Base-by-base conservation (phyloP, 2,329 filamentous ascomycete genomes). In the Mycosphaerella sp. region DNA sequence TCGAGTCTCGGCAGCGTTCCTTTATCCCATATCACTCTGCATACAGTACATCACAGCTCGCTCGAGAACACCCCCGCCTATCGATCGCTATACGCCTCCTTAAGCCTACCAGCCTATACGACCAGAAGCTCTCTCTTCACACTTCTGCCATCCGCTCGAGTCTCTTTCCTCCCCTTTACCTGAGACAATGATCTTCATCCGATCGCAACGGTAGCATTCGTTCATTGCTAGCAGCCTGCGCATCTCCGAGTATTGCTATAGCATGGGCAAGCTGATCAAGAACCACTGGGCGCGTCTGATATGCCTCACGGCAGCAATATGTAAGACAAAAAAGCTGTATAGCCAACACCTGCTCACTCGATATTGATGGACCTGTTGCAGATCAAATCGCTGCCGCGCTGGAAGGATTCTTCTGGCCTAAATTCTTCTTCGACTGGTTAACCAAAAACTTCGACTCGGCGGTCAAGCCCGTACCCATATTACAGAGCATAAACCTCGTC, bases 251-350 rank as follows among this genome's bases (percentile, higher is more conserved):
- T 45, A 44, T 32, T 42, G 52, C 43, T 37, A 10, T 56, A 72
- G 58, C 60, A 98, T 98, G 93, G 93, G 93, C 71, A 93, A 86
- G 73, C 84, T 98, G 68, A 97, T 98, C 76, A 98, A 98, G 80
- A 97, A 97, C 76, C 93, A 98, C 77, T 95, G 89, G 89, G 93
- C 89, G 62, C 86, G 93, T 55, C 84, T 98, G 65, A 93, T 98
- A 67, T 80, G 95, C 71, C 76, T 98, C 68, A 88, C 87, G 25
- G 89, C 93, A 34, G 85, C 88, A 61, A 71, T 76, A 51, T 90
- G 86, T 89, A 81, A 48, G 78, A 34, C 9, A 4, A 25, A 25
- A 25, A 25, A 25, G 21, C 21, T 25, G 21, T 25, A 6, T 25
- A 35, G 34, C 5, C 16, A 7, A 17, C 16, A 16, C 28, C 41